These are phyloP conservation scores for Cladophialophora psammophila DNA, from an alignment of 2,329 filamentous ascomycete genomes.

Conservation along the genomic window DNA sequence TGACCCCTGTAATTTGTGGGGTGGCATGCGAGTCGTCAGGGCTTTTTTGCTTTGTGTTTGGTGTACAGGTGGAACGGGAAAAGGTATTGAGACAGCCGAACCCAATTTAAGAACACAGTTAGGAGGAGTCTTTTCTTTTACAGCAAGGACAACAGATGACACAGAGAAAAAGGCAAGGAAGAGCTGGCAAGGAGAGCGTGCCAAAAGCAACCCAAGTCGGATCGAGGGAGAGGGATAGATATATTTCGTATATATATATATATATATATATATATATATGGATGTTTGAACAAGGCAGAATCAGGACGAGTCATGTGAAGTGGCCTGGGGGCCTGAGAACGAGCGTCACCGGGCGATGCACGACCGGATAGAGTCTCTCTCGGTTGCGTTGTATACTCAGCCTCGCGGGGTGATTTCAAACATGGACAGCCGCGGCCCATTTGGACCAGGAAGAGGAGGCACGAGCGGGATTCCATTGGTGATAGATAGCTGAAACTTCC, in stretches of 20 bases:
- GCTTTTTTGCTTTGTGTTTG: not conserved
- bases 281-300: not conserved
- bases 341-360: not conserved
- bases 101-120: not conserved
- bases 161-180: not conserved
- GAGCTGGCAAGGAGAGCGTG: not conserved
- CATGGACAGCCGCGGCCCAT: not conserved
- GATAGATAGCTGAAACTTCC: not conserved
- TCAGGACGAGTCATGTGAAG: not conserved
- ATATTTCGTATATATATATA: not conserved
- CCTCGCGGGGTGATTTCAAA: not conserved
- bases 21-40: constrained; percentile 5
- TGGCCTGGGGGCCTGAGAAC: not conserved
- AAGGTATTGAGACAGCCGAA: not conserved
- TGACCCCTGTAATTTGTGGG: constrained; percentile 24
- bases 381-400: not conserved
- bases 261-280: not conserved
- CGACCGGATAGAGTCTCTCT: not conserved
- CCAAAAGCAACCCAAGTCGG: not conserved
- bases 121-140: not conserved
- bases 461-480: not conserved
- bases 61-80: not conserved
- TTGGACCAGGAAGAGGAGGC: not conserved
- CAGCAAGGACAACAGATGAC: not conserved
- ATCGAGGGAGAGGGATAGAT: not conserved